Percentiles rank a stretch among this genome's conserved stretches.
Conservation (phyloP, 2,329 filamentous ascomycete genomes). For the Aspergillus carbonarius region DNA sequence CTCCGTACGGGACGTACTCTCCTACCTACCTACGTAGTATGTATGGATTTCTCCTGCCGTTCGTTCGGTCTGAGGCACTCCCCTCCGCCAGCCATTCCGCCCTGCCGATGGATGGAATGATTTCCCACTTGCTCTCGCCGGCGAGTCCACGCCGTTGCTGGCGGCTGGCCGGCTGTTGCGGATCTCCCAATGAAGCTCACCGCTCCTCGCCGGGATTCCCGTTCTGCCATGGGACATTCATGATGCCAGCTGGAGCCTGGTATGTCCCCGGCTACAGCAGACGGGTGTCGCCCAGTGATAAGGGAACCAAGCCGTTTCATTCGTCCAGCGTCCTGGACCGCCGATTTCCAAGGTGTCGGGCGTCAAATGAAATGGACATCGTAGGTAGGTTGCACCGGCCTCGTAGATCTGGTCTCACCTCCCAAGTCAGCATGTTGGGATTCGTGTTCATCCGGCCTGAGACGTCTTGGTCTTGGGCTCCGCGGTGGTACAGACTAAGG, state of each 20-base stretch:
- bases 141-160: too few species aligned
- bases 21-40: too few species aligned
- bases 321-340: too few species aligned
- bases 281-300: too few species aligned
- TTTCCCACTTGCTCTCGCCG: background rate
- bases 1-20: background rate
- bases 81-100: background rate
- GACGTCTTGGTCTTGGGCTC: background rate
- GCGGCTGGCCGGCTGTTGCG: background rate
- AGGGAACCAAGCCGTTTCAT: too few species aligned
- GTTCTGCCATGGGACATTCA: background rate
- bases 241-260: background rate
- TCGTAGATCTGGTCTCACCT: background rate
- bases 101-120: background rate
- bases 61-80: background rate
- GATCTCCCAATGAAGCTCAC: background rate
- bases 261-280: background rate
- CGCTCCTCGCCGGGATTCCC: background rate
- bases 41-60: background rate
- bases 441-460: background rate
- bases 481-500: background rate
- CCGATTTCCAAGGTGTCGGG: too few species aligned
- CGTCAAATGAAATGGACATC: too few species aligned
- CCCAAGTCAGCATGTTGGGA: background rate
- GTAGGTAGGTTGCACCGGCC: background rate